Base-by-base conservation (phyloP, 2,329 filamentous ascomycete genomes). In the Ophiostoma fasciatum region DNA sequence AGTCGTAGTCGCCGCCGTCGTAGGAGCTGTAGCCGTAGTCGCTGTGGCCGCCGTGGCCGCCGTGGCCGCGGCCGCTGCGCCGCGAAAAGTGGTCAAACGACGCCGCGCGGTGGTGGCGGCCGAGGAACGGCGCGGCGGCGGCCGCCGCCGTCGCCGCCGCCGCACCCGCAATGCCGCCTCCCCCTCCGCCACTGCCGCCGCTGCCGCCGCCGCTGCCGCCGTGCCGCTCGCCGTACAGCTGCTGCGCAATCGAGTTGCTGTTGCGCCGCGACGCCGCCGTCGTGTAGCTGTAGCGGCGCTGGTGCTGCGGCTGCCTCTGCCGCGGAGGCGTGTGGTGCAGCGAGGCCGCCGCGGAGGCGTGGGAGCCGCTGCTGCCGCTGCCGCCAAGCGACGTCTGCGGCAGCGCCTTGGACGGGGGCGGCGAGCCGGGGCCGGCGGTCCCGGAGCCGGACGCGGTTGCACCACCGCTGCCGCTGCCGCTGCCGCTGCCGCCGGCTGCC, bases 31-130 rank as follows among this genome's bases (percentile, higher is more conserved):
- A n/a, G n/a, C n/a, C 70, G 25, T 75, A 73, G 33, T 71, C 66
- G 35, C 67, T 36, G 59, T 60, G 60, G 57, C 96, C 90, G 1
- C 90, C 88, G 49, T 94, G 87, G 10, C 84, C 66, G 47, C 92
- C 82, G 48, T 85, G n/a, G n/a, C n/a, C n/a, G n/a, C n/a, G n/a
- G n/a, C n/a, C n/a, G n/a, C n/a, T n/a, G n/a, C 82, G 33, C 36
- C 37, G 28, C 40, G 42, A 25, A 32, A 36, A 40, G 33, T 42
- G 40, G 37, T 48, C 45, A 6, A 41, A 21, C 5, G 45, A 44
- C 10, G 40, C 31, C 52, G 36, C 38, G 14, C 41, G 39, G 35
- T 23, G 18, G 23, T 36, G 36, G 14, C 34, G 37, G 3, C 26
- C 19, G n/a, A n/a, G n/a, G n/a, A n/a, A 11, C 32, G n/a, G 31